Percentiles rank a stretch among this genome's conserved stretches.
phyloP scores from a whole-genome alignment of 78 protist species.

The Protostelium mycophagum region DNA sequence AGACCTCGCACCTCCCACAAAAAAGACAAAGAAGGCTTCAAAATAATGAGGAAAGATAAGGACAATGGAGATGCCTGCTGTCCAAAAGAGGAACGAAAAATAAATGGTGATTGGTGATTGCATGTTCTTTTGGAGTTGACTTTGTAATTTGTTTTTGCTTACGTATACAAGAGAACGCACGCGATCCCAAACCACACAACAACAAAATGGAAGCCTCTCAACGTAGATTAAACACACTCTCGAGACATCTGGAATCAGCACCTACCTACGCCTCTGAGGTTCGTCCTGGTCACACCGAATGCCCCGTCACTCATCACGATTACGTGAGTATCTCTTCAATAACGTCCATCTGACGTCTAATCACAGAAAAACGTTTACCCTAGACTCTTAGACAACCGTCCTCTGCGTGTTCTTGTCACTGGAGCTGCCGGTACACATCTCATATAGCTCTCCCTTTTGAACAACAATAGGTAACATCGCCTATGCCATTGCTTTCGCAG shows the following conservation, averaged over 20 bases:
- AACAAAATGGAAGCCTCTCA: neutral
- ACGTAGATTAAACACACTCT: neutral
- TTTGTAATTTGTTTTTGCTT: too few species aligned
- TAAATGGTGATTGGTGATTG: too few species aligned
- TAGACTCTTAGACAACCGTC: neutral
- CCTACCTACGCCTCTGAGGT: neutral
- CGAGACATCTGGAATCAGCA: neutral
- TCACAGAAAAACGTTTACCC: neutral
- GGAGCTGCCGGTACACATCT: slow-evolving; percentile 89
- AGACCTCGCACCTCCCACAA: too few species aligned
- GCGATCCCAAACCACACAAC: too few species aligned
- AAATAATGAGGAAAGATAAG: too few species aligned
- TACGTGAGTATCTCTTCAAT: neutral
- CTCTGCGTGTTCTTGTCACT: slow-evolving; percentile 73
- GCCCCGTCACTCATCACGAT: neutral
- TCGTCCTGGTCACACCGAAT: neutral
- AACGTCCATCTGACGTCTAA: neutral
- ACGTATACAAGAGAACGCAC: too few species aligned
- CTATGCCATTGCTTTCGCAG: slow-evolving; percentile 62
- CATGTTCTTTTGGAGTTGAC: too few species aligned
- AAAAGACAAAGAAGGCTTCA: too few species aligned
- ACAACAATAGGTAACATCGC: slow-evolving; percentile 61
- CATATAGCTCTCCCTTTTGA: neutral
- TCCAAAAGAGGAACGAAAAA: too few species aligned
- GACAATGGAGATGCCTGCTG: too few species aligned